These are phyloP conservation scores for Hortiboletus campestris DNA, from an alignment of 768 basidiomycete genomes.

Conservation along the genomic window DNA sequence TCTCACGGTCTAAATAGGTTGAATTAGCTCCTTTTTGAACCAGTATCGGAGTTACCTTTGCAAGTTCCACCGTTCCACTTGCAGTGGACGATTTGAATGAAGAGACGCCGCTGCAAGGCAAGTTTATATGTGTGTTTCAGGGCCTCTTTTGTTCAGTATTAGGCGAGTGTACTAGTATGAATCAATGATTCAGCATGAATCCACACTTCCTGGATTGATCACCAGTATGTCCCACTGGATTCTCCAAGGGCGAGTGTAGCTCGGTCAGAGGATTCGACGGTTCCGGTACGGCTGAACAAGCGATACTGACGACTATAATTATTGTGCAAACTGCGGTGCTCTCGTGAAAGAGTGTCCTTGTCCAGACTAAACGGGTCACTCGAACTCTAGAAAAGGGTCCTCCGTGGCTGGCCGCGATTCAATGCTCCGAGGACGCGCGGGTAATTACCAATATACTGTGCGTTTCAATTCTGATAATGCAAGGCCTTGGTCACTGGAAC, in stretches of 20 bases:
- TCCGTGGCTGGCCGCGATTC: too few relatives aligned
- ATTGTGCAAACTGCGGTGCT: background rate
- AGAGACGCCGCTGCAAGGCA: background rate
- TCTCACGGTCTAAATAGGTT: conserved; percentile 28
- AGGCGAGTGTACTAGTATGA: too few relatives aligned
- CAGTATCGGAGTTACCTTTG: background rate
- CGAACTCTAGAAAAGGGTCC: background rate
- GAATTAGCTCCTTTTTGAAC: conserved; percentile 18
- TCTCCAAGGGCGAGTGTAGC: background rate
- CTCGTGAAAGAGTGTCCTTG: background rate
- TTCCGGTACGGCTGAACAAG: background rate
- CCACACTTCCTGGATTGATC: conserved; percentile 7
- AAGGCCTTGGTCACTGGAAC: background rate
- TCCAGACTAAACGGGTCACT: background rate
- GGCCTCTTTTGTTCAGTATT: background rate
- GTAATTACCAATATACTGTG: background rate
- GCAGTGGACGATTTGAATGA: background rate
- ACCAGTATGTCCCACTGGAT: background rate
- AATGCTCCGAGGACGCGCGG: background rate
- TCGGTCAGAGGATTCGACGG: background rate
- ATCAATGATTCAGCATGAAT: too few relatives aligned
- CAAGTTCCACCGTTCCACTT: background rate
- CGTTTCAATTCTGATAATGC: background rate
- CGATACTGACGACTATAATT: background rate
- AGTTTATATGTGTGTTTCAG: background rate